A percentile compares a stretch with the other conserved stretches of the same genome.
Conservation (phyloP, 1,284 basidiomycete species). For the Trametes polyzona region DNA sequence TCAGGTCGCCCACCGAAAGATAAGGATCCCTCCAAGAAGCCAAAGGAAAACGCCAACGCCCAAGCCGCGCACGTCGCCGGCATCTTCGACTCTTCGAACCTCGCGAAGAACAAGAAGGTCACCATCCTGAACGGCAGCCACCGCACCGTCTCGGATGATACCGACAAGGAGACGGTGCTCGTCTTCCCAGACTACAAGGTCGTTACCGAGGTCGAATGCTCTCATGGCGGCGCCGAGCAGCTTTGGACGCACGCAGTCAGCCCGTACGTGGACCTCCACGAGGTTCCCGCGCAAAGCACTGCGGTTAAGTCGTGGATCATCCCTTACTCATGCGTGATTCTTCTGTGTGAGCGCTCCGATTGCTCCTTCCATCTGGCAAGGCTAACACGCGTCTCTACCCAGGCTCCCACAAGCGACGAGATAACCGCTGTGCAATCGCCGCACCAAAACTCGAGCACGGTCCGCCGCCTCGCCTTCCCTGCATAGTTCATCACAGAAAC, state of each 20-base stretch:
- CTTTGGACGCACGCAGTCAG: slow-evolving; percentile 70
- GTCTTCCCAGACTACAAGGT: slow-evolving; percentile 92
- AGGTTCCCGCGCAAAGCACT: slow-evolving; percentile 45
- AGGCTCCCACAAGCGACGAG: slow-evolving; percentile 92
- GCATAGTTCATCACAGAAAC: not conserved
- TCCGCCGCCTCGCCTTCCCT: slow-evolving; percentile 34
- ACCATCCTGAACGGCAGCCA: slow-evolving; percentile 86
- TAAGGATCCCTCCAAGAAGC: slow-evolving; percentile 19
- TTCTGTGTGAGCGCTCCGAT: slow-evolving; percentile 68
- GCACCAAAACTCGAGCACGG: slow-evolving; percentile 82
- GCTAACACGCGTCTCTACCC: not conserved
- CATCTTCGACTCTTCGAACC: slow-evolving; percentile 54
- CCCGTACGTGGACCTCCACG: slow-evolving; percentile 41
- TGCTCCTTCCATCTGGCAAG: not conserved
- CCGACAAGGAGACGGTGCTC: slow-evolving; percentile 73
- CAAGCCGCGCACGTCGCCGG: slow-evolving; percentile 45
- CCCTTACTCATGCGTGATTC: slow-evolving; percentile 75
- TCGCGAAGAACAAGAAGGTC: slow-evolving; percentile 51
- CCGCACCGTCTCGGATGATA: slow-evolving; percentile 59
- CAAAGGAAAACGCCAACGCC: slow-evolving; percentile 1
- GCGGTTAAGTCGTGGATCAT: slow-evolving; percentile 71
- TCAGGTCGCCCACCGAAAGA: slow-evolving; percentile 30
- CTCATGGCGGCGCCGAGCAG: slow-evolving; percentile 65
- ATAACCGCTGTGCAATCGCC: slow-evolving; percentile 88
- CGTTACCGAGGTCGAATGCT: slow-evolving; percentile 68